phyloP scores from a whole-genome alignment of 108 stramenopile genomes.

The Cyclostephanos tholiformis region DNA sequence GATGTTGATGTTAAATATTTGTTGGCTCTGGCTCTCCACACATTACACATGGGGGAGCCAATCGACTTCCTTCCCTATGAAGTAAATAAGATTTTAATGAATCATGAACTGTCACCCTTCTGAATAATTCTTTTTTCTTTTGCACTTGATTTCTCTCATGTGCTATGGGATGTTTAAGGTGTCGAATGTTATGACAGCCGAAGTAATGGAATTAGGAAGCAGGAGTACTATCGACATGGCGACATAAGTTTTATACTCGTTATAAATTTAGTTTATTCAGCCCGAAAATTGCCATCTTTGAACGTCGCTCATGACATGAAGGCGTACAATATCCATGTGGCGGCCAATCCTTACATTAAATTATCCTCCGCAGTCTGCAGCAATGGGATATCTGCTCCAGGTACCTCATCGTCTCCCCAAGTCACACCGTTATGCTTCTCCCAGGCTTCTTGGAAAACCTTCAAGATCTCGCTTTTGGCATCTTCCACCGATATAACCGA shows the following conservation, averaged over 20 bases:
- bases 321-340: not conserved
- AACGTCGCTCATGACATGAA: too few species aligned
- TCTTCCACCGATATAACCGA: conserved; percentile 94
- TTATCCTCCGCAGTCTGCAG: conserved; percentile 85
- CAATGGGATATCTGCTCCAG: conserved; percentile 75
- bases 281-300: not conserved
- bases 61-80: too few species aligned
- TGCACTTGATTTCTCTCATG: not conserved
- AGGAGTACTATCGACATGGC: not conserved
- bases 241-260: not conserved
- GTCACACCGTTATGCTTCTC: conserved; percentile 83
- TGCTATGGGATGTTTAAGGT: not conserved
- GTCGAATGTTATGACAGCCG: not conserved
- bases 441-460: conserved; percentile 98
- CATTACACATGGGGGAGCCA: too few species aligned
- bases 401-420: conserved; percentile 73
- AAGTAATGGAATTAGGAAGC: not conserved
- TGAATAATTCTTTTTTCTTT: too few species aligned
- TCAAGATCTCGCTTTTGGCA: conserved; percentile 96
- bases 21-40: too few species aligned
- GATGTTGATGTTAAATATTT: too few species aligned
- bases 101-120: too few species aligned
- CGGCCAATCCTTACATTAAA: conserved; percentile 62
- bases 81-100: too few species aligned
- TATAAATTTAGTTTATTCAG: not conserved